Evolutionary conservation across 129 eudicot species (phyloP).

Genomic region (Pseudognaphalium luteoalbum): DNA sequence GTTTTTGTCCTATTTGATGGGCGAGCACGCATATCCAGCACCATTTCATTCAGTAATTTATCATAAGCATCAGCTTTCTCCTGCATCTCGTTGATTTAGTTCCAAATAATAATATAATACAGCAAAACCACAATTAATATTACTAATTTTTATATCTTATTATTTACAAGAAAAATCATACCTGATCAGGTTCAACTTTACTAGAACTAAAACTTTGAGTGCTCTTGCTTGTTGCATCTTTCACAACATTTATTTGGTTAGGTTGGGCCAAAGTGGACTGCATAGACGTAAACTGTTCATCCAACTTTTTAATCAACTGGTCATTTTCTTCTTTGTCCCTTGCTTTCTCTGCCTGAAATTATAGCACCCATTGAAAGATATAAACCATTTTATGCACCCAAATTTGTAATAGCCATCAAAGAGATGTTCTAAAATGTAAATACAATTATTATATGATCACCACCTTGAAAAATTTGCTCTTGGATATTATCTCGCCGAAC

Average conservation of each 20-base stretch:
- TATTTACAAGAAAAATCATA: slow-evolving; percentile 23
- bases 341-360: slow-evolving; percentile 77
- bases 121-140: background rate
- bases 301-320: slow-evolving; percentile 67
- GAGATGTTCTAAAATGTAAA: background rate
- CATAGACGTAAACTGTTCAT: slow-evolving; percentile 75
- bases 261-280: slow-evolving; percentile 77
- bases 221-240: slow-evolving; percentile 51
- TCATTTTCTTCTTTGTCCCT: slow-evolving; percentile 96
- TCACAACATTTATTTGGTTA: slow-evolving; percentile 61
- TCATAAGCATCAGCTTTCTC: slow-evolving; percentile 90
- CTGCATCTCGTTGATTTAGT: slow-evolving; percentile 37
- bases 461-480: slow-evolving; percentile 95
- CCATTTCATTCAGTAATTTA: slow-evolving; percentile 78
- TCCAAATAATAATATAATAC: slow-evolving; percentile 14
- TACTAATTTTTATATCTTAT: background rate
- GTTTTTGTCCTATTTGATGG: slow-evolving; percentile 93
- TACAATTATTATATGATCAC: slow-evolving; percentile 8
- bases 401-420: slow-evolving; percentile 14
- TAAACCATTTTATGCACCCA: slow-evolving; percentile 9
- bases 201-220: slow-evolving; percentile 34
- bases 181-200: slow-evolving; percentile 59
- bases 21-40: slow-evolving; percentile 81
- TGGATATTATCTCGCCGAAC: slow-evolving; percentile 73
- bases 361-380: slow-evolving; percentile 8